These are phyloP conservation scores for Backusella australiensis DNA, from an alignment of 192 early-diverging fungal species.

Conservation along the genomic window DNA sequence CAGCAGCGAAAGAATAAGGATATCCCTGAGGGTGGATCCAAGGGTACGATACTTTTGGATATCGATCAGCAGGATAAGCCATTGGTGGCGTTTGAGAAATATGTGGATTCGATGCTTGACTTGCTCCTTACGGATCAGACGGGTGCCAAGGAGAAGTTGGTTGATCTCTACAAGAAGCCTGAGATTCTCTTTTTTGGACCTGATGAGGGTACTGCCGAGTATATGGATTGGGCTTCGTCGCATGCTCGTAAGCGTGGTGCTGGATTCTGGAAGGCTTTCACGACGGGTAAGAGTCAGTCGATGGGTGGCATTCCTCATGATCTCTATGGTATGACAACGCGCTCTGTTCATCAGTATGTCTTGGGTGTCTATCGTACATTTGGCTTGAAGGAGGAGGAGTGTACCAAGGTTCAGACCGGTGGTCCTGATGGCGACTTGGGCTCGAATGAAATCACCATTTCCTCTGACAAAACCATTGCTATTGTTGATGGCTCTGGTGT, in stretches of 20 bases:
- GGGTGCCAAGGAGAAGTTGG: constrained; percentile 96
- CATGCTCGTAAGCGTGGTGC: constrained; percentile 91
- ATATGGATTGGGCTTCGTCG: constrained; percentile 98
- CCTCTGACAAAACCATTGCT: constrained; percentile 90
- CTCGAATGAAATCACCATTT: constrained; percentile 98
- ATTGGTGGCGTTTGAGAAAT: constrained; percentile 96
- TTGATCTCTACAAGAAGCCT: constrained; percentile 85
- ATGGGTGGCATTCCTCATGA: constrained; percentile 98
- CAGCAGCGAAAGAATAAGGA: constrained; percentile 99
- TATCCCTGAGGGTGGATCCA: constrained; percentile 98
- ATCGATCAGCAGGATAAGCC: constrained; percentile 92
- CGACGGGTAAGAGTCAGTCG: constrained; percentile 94
- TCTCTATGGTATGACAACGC: constrained; percentile 96
- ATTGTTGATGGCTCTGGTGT: constrained; percentile 97
- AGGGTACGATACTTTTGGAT: constrained; percentile 97
- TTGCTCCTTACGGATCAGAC: constrained; percentile 81
- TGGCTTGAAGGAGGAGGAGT: constrained; percentile 78
- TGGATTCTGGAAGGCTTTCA: constrained; percentile 99
- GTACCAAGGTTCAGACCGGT: constrained; percentile 93
- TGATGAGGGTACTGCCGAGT: constrained; percentile 98
- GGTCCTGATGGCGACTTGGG: constrained; percentile 98
- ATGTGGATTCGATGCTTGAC: constrained; percentile 93
- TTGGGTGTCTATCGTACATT: constrained; percentile 90
- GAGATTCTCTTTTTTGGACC: constrained; percentile 99
- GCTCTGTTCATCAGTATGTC: constrained; percentile 98